Base-by-base conservation (phyloP, 2,329 filamentous ascomycete genomes). In the Curvularia sp. region DNA sequence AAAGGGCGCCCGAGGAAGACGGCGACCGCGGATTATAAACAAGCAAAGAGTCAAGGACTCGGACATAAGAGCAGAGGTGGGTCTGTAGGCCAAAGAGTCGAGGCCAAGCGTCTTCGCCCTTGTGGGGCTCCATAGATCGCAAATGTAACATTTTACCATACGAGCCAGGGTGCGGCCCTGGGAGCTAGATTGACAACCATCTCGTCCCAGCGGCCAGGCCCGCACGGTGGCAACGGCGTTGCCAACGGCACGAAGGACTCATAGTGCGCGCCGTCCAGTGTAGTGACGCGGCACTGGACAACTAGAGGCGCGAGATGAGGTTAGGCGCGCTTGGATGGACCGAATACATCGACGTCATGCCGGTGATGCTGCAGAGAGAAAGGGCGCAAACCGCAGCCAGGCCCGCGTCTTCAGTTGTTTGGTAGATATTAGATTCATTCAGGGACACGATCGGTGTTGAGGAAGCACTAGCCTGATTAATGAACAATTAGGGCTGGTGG, bases 51-150 rank as follows among this genome's bases (percentile, higher is more conserved):
- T 53, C 30, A 12, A 31, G 26, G 31, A 51, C 35, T 28, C 63
- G 63, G 63, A 64, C 53, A 59, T 64, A 64, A 66, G 59, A 35
- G 38, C 48, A 24, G 10, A 18, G 18, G 48, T 30, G 33, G 35
- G 48, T 50, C 48, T 30, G 5, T 12, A 10, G 53, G 60, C 47
- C 60, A 66, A 58, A 39, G 42, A 54, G 56, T 26, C 57, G 53
- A 54, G 42, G 53, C 54, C 44, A 18, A 47, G 26, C 30, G 10
- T 31, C 30, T 7, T 54, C 56, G 55, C 28, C 46, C 44, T 13
- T n/a, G 28, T 44, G 58, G 43, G 49, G 58, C 58, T 65, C 43
- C 51, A 44, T 49, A 48, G 51, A 55, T 55, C 41, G 39, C 43
- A 42, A 31, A 50, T 46, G 33, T 38, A 54, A n/a, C 24, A 44